These are phyloP conservation scores for Aschersonia sp. DNA, from an alignment of 2,329 filamentous ascomycete genomes.

Conservation along the genomic window DNA sequence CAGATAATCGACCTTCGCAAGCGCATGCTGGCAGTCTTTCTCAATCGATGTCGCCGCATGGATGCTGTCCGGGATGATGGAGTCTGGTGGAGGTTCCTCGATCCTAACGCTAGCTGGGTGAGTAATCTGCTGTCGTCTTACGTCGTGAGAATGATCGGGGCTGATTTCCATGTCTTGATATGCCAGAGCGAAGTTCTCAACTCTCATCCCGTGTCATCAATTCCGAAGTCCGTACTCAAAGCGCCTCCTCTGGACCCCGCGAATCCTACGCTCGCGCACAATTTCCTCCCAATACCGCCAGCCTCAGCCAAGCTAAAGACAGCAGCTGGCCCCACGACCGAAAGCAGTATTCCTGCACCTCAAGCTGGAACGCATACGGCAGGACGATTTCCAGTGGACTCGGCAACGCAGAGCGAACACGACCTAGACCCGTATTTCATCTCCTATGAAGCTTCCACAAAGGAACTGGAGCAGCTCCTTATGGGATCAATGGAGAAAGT, in stretches of 20 bases:
- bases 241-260: slow-evolving; percentile 90
- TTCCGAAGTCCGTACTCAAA: slow-evolving; percentile 88
- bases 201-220: slow-evolving; percentile 76
- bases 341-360: slow-evolving; percentile 19
- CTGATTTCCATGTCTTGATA: neutral
- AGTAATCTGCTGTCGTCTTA: slow-evolving; percentile 4
- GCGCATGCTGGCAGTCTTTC: slow-evolving; percentile 89
- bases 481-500: slow-evolving; percentile 95
- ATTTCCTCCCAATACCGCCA: slow-evolving; percentile 75
- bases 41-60: slow-evolving; percentile 90
- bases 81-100: slow-evolving; percentile 94
- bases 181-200: slow-evolving; percentile 81
- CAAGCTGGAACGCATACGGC: slow-evolving; percentile 43
- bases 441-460: slow-evolving; percentile 80
- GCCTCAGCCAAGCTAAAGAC: slow-evolving; percentile 74
- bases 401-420: slow-evolving; percentile 64
- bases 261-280: slow-evolving; percentile 80
- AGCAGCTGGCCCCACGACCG: slow-evolving; percentile 21
- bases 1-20: slow-evolving; percentile 95
- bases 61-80: slow-evolving; percentile 83
- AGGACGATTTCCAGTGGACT: slow-evolving; percentile 69
- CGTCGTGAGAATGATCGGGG: too few relatives aligned
- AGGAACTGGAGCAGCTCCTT: slow-evolving; percentile 76
- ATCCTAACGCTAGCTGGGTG: slow-evolving; percentile 98
- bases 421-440: slow-evolving; percentile 95